phyloP scores from a whole-genome alignment of 768 basidiomycete genomes.

The Sporobolomyces phaffii region DNA sequence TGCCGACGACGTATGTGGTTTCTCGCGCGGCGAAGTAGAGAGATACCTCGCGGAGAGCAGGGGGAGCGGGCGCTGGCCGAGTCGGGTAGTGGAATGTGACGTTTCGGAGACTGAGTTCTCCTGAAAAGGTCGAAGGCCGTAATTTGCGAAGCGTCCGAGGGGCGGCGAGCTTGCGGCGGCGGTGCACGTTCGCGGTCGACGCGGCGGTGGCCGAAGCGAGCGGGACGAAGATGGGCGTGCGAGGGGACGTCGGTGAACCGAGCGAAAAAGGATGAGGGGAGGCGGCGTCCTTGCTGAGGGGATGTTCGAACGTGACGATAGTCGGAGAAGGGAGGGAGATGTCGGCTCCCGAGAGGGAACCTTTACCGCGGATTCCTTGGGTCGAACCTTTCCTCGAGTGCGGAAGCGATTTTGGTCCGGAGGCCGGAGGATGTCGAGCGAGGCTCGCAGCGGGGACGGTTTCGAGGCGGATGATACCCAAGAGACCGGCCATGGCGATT shows the following conservation, averaged over 20 bases:
- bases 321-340: constrained; percentile 1
- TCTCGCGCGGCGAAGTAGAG: constrained; percentile 67
- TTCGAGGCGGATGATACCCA: constrained; percentile 55
- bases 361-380: background rate
- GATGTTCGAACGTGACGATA: background rate
- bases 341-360: background rate
- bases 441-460: background rate
- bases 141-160: constrained; percentile 54
- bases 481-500: constrained; percentile 63
- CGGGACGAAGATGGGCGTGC: constrained; percentile 30
- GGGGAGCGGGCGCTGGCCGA: constrained; percentile 53
- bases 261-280: constrained; percentile 18
- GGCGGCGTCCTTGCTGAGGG: constrained; percentile 8
- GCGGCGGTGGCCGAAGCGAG: constrained; percentile 17
- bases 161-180: constrained; percentile 1
- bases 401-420: background rate
- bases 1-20: constrained; percentile 72
- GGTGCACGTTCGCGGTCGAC: background rate
- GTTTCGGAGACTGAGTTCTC: constrained; percentile 61
- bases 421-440: background rate
- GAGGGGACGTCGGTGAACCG: constrained; percentile 8
- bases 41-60: constrained; percentile 57
- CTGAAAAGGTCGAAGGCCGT: constrained; percentile 58
- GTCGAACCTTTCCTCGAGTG: background rate
- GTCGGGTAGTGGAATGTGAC: constrained; percentile 70